A percentile compares a stretch with the other conserved stretches of the same genome.
phyloP scores from a whole-genome alignment of 805 yeast genomes.

The Cyberlindnera japonica region DNA sequence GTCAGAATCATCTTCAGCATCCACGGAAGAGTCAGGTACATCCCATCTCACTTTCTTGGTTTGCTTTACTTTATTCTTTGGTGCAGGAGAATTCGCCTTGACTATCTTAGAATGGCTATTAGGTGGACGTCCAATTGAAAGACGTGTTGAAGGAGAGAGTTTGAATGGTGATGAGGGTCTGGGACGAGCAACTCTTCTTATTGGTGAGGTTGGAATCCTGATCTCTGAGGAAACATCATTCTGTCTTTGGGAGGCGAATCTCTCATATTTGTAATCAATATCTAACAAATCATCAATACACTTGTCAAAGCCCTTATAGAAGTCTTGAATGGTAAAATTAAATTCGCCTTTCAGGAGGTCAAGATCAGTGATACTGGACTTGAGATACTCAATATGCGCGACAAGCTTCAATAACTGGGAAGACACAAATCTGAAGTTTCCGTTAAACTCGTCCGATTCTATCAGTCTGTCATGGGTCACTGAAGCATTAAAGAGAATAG shows the following conservation, averaged over 20 bases:
- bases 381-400: slow-evolving; percentile 12
- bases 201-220: slow-evolving; percentile 26
- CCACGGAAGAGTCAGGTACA: slow-evolving; percentile 28
- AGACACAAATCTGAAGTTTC: slow-evolving; percentile 20
- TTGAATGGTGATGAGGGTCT: slow-evolving; percentile 24
- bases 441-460: slow-evolving; percentile 27
- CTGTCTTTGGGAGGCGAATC: slow-evolving; percentile 28
- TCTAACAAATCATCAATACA: slow-evolving; percentile 30
- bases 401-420: slow-evolving; percentile 8
- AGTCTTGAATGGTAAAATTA: slow-evolving; percentile 15
- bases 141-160: slow-evolving; percentile 22
- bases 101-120: slow-evolving; percentile 13
- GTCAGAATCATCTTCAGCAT: slow-evolving; percentile 19
- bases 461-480: slow-evolving; percentile 48
- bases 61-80: slow-evolving; percentile 21
- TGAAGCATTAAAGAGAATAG: slow-evolving; percentile 53
- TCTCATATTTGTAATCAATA: slow-evolving; percentile 35
- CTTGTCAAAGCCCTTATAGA: slow-evolving; percentile 24
- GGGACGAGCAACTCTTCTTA: slow-evolving; percentile 20
- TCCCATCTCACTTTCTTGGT: slow-evolving; percentile 47
- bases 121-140: slow-evolving; percentile 18
- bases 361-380: slow-evolving; percentile 12
- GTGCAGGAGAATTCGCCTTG: slow-evolving; percentile 17
- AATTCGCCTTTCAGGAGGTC: slow-evolving; percentile 19
- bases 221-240: slow-evolving; percentile 22